Percentiles rank a stretch among this genome's conserved stretches.
Evolutionary conservation across 768 basidiomycete species (phyloP).

Genomic region (Krasilnikovozyma curviuscula): DNA sequence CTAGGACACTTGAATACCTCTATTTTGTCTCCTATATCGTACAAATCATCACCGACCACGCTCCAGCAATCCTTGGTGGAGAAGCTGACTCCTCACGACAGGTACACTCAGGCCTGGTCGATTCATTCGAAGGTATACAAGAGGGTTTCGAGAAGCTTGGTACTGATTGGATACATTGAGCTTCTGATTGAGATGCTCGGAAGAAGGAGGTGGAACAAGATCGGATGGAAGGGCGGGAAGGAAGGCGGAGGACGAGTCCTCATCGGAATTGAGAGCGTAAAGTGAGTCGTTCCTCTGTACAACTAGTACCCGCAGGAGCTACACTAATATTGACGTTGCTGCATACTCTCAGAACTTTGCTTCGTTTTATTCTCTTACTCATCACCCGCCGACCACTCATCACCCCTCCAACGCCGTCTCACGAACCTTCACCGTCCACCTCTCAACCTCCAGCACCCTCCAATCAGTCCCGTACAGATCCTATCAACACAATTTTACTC

Average conservation of each 20-base stretch:
- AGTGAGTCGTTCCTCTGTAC: background rate
- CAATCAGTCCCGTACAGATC: background rate
- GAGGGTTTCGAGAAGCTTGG: background rate
- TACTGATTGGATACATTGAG: background rate
- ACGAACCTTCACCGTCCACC: background rate
- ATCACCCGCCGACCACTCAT: conserved; percentile 6
- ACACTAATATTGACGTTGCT: background rate
- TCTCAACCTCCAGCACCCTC: background rate
- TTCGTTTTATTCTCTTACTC: conserved; percentile 7
- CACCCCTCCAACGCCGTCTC: background rate
- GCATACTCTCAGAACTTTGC: background rate
- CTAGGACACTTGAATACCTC: conserved; percentile 1
- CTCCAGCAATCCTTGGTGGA: background rate
- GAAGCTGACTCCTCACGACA: conserved; percentile 2
- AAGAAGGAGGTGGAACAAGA: background rate
- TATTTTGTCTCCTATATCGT: background rate
- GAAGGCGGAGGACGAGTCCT: background rate
- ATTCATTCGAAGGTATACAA: background rate
- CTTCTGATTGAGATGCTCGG: conserved; percentile 9
- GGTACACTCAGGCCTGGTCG: conserved; percentile 11
- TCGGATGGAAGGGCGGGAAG: background rate
- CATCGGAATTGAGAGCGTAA: conserved; percentile 5
- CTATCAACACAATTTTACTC: conserved; percentile 5
- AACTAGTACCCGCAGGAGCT: background rate
- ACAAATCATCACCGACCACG: background rate